Evolutionary conservation across 148 eudicot species (phyloP), one percentile per base, ranked within the genome.

Genomic region (Rhododendron ferrugineum): DNA sequence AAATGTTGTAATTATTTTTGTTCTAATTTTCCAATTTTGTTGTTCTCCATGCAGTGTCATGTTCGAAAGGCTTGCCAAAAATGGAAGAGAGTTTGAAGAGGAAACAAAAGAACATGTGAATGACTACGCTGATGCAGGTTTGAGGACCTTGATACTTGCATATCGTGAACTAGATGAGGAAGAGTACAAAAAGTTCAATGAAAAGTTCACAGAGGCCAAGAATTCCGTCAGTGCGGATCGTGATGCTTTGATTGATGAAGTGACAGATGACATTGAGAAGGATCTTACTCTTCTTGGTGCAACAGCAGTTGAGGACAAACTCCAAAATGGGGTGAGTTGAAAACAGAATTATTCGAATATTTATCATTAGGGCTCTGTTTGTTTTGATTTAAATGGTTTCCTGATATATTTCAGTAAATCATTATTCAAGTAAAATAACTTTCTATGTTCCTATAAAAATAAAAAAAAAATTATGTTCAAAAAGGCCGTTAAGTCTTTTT

Each of bases 291-390:
- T 97, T 89, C 93, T 97, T 84, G 99, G 99, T 84, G 98, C 99
- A 60, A 97, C 99, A 60, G 98, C 99, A 74, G 99, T 97, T 85
- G 99, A 97, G 89, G 99, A 97, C 88, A 97, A 95, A 89, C 98
- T 97, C 50, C 99, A 97, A 84, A 90, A 88, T 72, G 99, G 99
- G 93, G 98, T 96, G 82, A 44, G 95, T 80, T 64, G 37, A 26
- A 40, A 20, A 32, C 44, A 74, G 20, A 70, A 30, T 70, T 13
- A 14, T 32, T 20, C 18, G 1, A 30, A 70, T 70, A 70, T 70
- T 30, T 32, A 4, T 32, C 36, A 1, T 70, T 4, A 30, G 20
- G 40, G 40, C 16, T 70, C 7, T 14, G 75, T 30, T 70, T 66
- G 73, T 28, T 64, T 70, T 32, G 20, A 70, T 70, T 70, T 8